Conservation (phyloP, 2,329 filamentous ascomycete genomes). For the Calonectria honghensis region DNA sequence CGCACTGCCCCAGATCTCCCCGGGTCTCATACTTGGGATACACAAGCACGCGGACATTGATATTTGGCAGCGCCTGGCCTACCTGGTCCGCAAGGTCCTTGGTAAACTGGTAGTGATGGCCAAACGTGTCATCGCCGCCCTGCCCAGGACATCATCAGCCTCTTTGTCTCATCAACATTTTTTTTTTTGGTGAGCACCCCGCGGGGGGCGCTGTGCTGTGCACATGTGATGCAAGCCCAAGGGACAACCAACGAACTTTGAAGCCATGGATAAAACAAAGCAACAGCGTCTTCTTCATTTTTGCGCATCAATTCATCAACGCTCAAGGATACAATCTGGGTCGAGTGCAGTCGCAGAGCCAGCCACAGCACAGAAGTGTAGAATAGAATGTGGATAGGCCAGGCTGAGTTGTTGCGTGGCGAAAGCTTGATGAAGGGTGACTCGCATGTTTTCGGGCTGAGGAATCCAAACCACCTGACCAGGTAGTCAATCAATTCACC, state of each 20-base stretch:
- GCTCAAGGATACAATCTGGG: not conserved
- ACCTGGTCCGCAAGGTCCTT: slow-evolving; percentile 80
- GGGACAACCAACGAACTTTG: slow-evolving; percentile 72
- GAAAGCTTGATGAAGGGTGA: slow-evolving; percentile 34
- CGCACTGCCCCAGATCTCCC: slow-evolving; percentile 83
- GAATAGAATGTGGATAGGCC: slow-evolving; percentile 22
- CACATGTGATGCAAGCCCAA: not conserved
- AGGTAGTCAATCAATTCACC: not conserved
- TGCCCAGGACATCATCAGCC: slow-evolving; percentile 56
- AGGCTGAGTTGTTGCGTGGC: slow-evolving; percentile 32
- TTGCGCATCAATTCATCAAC: slow-evolving; percentile 7
- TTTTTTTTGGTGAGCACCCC: not conserved
- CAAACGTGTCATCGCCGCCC: slow-evolving; percentile 88
- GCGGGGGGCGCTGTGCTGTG: not conserved
- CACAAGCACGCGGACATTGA: slow-evolving; percentile 80
- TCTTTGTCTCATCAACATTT: not conserved
- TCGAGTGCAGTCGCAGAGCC: not conserved
- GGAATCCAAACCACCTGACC: slow-evolving; percentile 30
- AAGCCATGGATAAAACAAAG: slow-evolving; percentile 93
- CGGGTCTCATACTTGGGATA: slow-evolving; percentile 90
- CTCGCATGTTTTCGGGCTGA: not conserved
- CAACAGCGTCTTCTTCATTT: slow-evolving; percentile 83
- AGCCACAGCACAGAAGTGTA: not conserved
- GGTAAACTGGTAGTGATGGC: slow-evolving; percentile 79
- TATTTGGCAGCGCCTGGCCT: slow-evolving; percentile 78